These are phyloP conservation scores for Abrus pulchellus DNA, from an alignment of 306 rosid genomes.

Conservation along the genomic window DNA sequence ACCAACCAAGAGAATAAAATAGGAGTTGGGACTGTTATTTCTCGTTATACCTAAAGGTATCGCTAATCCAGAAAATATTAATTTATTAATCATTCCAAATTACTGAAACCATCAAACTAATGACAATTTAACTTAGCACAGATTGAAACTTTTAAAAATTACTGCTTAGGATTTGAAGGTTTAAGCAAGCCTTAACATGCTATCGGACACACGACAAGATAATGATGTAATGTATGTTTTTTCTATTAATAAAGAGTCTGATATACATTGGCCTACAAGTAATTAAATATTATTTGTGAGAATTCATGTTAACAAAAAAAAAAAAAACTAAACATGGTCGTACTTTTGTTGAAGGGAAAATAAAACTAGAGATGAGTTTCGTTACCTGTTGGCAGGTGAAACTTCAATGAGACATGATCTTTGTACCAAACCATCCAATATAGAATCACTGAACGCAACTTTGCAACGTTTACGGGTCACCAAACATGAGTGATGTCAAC, in stretches of 20 bases:
- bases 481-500: slow-evolving; percentile 50
- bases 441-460: slow-evolving; percentile 47
- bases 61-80: not conserved
- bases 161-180: not conserved
- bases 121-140: not conserved
- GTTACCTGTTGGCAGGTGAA: slow-evolving; percentile 52
- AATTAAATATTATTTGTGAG: too few species aligned
- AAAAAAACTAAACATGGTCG: not conserved
- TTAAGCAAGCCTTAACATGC: slow-evolving; percentile 25
- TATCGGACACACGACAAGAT: not conserved
- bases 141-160: slow-evolving; percentile 12
- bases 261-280: too few species aligned
- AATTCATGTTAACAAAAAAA: too few species aligned
- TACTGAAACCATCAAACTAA: not conserved
- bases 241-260: not conserved
- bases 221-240: not conserved
- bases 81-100: not conserved
- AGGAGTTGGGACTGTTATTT: not conserved
- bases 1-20: not conserved
- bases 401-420: slow-evolving; percentile 50
- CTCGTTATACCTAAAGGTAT: slow-evolving; percentile 11
- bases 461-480: slow-evolving; percentile 46
- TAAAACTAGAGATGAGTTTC: slow-evolving; percentile 35
- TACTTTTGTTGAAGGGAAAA: slow-evolving; percentile 14
- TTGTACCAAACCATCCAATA: slow-evolving; percentile 46